Evolutionary conservation across 495 filamentous ascomycete species (phyloP).

Genomic region (Aspergillus indologenus): DNA sequence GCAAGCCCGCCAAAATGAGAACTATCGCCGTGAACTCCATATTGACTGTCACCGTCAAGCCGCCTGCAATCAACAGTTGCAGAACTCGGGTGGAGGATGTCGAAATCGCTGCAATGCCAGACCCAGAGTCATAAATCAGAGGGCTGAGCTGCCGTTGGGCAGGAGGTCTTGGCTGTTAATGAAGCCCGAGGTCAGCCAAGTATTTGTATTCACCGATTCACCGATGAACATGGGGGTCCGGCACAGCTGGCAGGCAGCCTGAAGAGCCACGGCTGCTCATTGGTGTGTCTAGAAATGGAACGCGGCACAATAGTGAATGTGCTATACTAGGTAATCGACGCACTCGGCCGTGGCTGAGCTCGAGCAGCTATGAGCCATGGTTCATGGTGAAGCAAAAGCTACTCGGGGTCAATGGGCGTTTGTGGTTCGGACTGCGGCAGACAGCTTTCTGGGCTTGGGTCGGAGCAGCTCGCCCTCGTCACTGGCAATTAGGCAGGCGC

Average conservation of each 20-base stretch:
- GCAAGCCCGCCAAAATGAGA: constrained; percentile 27
- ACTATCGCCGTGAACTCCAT: constrained; percentile 27
- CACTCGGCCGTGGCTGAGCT: background rate
- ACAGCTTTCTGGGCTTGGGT: background rate
- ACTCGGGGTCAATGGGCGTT: background rate
- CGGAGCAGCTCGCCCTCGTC: too few species aligned
- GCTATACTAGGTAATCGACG: background rate
- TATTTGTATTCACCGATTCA: background rate
- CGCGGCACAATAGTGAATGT: background rate
- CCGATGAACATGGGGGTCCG: constrained; percentile 6
- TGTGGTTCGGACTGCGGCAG: background rate
- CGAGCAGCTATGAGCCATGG: background rate
- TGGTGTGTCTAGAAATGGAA: background rate
- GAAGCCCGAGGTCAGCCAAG: background rate
- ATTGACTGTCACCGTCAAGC: constrained; percentile 4
- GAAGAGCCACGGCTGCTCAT: constrained; percentile 12
- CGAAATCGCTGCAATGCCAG: background rate
- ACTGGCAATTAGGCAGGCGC: background rate
- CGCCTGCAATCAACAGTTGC: background rate
- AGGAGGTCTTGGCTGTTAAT: constrained; percentile 9
- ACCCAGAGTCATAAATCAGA: background rate
- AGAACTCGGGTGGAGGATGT: background rate
- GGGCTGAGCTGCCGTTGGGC: constrained; percentile 19
- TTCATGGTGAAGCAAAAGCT: background rate
- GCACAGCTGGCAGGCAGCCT: constrained; percentile 2